phyloP scores from a whole-genome alignment of 208 protist species.

The Leishmania gerbilli region DNA sequence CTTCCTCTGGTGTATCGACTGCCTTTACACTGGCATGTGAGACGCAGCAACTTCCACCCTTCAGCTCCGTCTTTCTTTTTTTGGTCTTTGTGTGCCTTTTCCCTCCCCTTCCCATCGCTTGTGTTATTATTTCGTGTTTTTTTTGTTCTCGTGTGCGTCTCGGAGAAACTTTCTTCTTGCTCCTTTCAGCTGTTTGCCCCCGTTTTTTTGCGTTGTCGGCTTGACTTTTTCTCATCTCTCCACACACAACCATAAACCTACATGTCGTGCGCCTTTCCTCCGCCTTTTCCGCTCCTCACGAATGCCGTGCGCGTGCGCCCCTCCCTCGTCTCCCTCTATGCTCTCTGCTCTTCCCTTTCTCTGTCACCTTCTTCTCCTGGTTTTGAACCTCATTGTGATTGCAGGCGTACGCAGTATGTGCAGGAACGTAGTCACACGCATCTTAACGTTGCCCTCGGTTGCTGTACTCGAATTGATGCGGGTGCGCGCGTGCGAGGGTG shows the following conservation, averaged over 20 bases:
- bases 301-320: background rate
- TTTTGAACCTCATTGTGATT: background rate
- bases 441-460: background rate
- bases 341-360: background rate
- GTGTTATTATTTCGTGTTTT: background rate
- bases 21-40: background rate
- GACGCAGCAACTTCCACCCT: background rate
- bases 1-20: background rate
- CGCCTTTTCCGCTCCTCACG: background rate
- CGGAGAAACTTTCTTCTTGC: background rate
- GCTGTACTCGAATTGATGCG: too few species aligned
- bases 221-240: background rate
- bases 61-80: background rate
- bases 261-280: background rate
- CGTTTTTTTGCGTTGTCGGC: background rate
- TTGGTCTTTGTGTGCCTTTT: background rate
- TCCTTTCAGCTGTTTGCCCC: background rate
- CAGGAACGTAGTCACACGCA: too few species aligned
- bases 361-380: background rate
- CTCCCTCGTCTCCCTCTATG: background rate
- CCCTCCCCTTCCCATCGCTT: background rate
- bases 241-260: too few species aligned
- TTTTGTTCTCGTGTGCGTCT: background rate
- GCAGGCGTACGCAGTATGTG: background rate
- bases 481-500: background rate